Evolutionary conservation across 1,284 basidiomycete genomes (phyloP).

Genomic region (Rhodofomes roseus): DNA sequence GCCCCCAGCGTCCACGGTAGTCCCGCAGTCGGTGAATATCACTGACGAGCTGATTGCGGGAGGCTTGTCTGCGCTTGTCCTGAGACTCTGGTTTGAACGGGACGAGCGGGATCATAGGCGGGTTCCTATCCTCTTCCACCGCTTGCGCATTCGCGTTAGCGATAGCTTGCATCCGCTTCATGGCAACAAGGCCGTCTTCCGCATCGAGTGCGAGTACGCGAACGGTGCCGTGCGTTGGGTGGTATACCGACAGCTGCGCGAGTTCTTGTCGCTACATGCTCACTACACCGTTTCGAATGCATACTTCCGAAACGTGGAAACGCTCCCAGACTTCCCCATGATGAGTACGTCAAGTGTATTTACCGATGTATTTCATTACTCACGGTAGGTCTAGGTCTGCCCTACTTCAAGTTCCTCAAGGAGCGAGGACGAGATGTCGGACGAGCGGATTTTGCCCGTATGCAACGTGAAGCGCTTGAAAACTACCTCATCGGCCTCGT

Average conservation of each 20-base stretch:
- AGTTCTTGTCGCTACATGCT: slow-evolving; percentile 88
- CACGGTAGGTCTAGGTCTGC: slow-evolving; percentile 53
- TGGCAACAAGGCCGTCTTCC: slow-evolving; percentile 78
- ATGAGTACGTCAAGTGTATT: slow-evolving; percentile 52
- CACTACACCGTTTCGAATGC: slow-evolving; percentile 90
- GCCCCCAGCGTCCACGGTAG: slow-evolving; percentile 42
- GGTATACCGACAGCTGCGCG: slow-evolving; percentile 90
- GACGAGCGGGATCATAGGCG: slow-evolving; percentile 86
- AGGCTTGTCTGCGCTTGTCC: slow-evolving; percentile 78
- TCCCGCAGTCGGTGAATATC: slow-evolving; percentile 63
- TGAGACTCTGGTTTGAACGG: slow-evolving; percentile 88
- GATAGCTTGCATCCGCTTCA: slow-evolving; percentile 84
- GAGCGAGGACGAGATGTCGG: slow-evolving; percentile 50
- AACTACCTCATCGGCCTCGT: slow-evolving; percentile 89
- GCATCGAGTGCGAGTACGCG: slow-evolving; percentile 96
- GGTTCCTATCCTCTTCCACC: slow-evolving; percentile 85
- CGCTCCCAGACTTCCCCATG: slow-evolving; percentile 89
- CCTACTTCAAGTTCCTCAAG: slow-evolving; percentile 84
- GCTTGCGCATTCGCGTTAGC: slow-evolving; percentile 79
- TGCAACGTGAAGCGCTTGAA: slow-evolving; percentile 82
- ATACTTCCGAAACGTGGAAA: slow-evolving; percentile 65
- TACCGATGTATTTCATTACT: background rate
- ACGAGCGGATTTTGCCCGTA: slow-evolving; percentile 72
- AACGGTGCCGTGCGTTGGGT: slow-evolving; percentile 96
- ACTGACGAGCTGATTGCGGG: slow-evolving; percentile 84